phyloP scores from a whole-genome alignment of 148 eudicot species.

The Rhododendron vialii region DNA sequence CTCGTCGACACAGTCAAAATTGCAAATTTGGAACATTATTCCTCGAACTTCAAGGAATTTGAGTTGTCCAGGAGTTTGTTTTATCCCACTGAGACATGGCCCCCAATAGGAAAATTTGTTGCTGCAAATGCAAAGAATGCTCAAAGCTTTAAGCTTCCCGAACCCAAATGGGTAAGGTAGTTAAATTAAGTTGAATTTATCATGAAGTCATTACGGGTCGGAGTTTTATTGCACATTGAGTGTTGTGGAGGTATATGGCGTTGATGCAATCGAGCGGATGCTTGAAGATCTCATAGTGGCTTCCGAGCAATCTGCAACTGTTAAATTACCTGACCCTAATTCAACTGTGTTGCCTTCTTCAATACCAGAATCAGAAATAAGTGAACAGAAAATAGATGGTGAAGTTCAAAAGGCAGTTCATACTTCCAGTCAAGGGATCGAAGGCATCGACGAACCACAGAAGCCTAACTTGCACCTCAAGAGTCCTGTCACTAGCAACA shows the following conservation, averaged over 20 bases:
- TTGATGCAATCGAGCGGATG: slow-evolving; percentile 90
- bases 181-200: slow-evolving; percentile 63
- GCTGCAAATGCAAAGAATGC: slow-evolving; percentile 83
- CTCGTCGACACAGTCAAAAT: slow-evolving; percentile 74
- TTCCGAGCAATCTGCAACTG: slow-evolving; percentile 31
- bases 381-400: slow-evolving; percentile 26
- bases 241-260: slow-evolving; percentile 76
- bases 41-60: slow-evolving; percentile 87
- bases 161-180: slow-evolving; percentile 90
- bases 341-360: slow-evolving; percentile 29
- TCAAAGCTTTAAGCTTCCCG: slow-evolving; percentile 72
- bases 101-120: slow-evolving; percentile 58
- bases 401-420: slow-evolving; percentile 27
- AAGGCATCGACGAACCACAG: slow-evolving; percentile 32
- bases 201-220: slow-evolving; percentile 67
- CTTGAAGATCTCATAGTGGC: slow-evolving; percentile 82
- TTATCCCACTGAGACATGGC: slow-evolving; percentile 79
- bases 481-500: slow-evolving; percentile 28
- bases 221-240: slow-evolving; percentile 86
- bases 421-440: slow-evolving; percentile 31
- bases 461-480: slow-evolving; percentile 28
- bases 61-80: slow-evolving; percentile 63
- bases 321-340: slow-evolving; percentile 36
- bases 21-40: slow-evolving; percentile 91
- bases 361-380: slow-evolving; percentile 28